Percentiles rank a stretch among this genome's conserved stretches.
These are phyloP conservation scores for Debaryomyces psychrophilus DNA, from an alignment of 1,139 yeast species.

Conservation along the genomic window DNA sequence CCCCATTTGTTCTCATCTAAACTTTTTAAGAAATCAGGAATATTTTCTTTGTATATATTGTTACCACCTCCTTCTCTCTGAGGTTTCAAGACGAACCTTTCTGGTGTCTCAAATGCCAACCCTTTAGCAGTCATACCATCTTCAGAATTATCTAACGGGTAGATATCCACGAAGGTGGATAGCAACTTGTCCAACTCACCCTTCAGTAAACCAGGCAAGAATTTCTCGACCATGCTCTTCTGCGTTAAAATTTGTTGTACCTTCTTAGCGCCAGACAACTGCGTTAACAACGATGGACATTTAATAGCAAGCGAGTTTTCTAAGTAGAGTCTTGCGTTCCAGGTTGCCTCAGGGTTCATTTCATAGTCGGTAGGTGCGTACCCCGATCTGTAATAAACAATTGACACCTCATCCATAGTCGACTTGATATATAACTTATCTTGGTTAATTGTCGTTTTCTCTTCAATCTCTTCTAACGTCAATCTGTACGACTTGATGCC, in stretches of 20 bases:
- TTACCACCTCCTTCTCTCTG: conserved; percentile 98
- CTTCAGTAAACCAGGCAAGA: conserved; percentile 40
- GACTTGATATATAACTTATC: conserved; percentile 54
- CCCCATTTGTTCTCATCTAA: conserved; percentile 80
- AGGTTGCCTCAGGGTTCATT: conserved; percentile 52
- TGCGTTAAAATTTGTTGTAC: conserved; percentile 85
- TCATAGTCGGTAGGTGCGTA: conserved; percentile 80
- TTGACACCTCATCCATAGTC: conserved; percentile 73
- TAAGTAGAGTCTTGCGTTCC: conserved; percentile 74
- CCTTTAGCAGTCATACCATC: conserved; percentile 66
- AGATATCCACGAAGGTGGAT: conserved; percentile 79
- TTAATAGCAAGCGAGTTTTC: conserved; percentile 83
- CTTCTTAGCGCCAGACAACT: conserved; percentile 89
- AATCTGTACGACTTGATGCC: conserved; percentile 65
- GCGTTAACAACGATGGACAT: conserved; percentile 88
- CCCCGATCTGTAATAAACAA: conserved; percentile 88
- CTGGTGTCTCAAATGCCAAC: conserved; percentile 69
- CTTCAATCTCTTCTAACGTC: conserved; percentile 62
- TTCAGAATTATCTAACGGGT: conserved; percentile 76
- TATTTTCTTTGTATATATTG: conserved; percentile 82
- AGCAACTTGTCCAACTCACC: conserved; percentile 35
- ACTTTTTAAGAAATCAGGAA: conserved; percentile 67
- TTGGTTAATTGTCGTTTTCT: conserved; percentile 41
- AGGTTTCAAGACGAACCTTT: conserved; percentile 83
- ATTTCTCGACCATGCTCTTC: conserved; percentile 46